Evolutionary conservation across 148 eudicot species (phyloP).

Genomic region (Diospyros kaki): DNA sequence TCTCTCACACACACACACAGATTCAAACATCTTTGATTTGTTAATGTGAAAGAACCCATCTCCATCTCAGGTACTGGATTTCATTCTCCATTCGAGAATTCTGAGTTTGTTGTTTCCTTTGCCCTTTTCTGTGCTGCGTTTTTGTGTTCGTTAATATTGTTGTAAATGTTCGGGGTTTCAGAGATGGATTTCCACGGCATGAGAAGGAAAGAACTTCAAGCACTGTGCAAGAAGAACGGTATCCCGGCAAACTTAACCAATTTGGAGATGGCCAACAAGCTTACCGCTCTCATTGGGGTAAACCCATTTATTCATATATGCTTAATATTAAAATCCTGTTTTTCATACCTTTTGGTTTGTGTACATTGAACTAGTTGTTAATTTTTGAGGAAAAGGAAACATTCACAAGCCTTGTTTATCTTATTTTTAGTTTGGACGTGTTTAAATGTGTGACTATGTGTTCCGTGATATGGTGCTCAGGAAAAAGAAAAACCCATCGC

Average conservation of each 20-base stretch:
- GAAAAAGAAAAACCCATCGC: conserved; percentile 18
- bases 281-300: conserved; percentile 47
- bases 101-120: too few species aligned
- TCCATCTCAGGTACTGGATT: conserved; percentile 12
- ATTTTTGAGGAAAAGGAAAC: too few species aligned
- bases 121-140: not conserved
- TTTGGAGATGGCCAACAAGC: conserved; percentile 55
- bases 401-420: not conserved
- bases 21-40: not conserved
- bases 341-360: not conserved
- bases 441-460: not conserved
- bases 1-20: not conserved
- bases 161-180: not conserved
- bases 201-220: conserved; percentile 57
- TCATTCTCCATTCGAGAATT: not conserved
- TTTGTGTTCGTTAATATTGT: not conserved
- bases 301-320: too few species aligned
- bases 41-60: not conserved
- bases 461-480: conserved; percentile 12
- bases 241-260: conserved; percentile 65
- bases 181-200: conserved; percentile 60
- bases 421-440: not conserved
- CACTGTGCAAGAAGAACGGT: conserved; percentile 59
- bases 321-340: not conserved
- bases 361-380: not conserved